phyloP scores from a whole-genome alignment of 495 filamentous ascomycete species.

The Aspergillus baeticus region DNA sequence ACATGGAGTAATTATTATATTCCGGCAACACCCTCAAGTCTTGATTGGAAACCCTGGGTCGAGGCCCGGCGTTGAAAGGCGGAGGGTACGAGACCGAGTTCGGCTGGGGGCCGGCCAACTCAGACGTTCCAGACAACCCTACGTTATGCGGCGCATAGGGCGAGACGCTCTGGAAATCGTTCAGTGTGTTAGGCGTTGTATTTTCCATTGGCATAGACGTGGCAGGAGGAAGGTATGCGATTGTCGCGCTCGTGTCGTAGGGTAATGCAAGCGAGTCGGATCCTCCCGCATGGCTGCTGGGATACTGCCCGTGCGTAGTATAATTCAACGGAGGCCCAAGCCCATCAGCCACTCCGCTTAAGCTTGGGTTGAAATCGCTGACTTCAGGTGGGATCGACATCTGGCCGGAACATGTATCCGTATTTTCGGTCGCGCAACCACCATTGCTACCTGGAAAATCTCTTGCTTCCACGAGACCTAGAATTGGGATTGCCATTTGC shows the following conservation, averaged over 20 bases:
- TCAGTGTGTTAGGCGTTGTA: constrained; percentile 30
- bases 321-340: constrained; percentile 11
- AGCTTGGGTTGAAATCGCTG: constrained; percentile 5
- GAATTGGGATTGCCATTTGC: constrained; percentile 81
- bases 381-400: constrained; percentile 9
- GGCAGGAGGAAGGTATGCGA: constrained; percentile 14
- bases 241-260: constrained; percentile 6
- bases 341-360: constrained; percentile 7
- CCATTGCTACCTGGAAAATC: constrained; percentile 16
- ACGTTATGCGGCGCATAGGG: constrained; percentile 2
- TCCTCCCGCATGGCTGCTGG: constrained; percentile 18
- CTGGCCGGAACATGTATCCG: constrained; percentile 10
- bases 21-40: constrained; percentile 25
- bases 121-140: constrained; percentile 13
- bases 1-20: constrained; percentile 23
- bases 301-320: constrained; percentile 21
- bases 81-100: constrained; percentile 41
- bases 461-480: constrained; percentile 62
- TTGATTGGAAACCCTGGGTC: constrained; percentile 21
- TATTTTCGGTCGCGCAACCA: constrained; percentile 9
- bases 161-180: constrained; percentile 17
- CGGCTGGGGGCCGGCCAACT: constrained; percentile 18
- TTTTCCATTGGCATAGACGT: constrained; percentile 24
- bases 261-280: constrained; percentile 11
- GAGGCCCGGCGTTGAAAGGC: constrained; percentile 33